phyloP scores from a whole-genome alignment of 208 protist genomes.

The Histomonas meleagridis region DNA sequence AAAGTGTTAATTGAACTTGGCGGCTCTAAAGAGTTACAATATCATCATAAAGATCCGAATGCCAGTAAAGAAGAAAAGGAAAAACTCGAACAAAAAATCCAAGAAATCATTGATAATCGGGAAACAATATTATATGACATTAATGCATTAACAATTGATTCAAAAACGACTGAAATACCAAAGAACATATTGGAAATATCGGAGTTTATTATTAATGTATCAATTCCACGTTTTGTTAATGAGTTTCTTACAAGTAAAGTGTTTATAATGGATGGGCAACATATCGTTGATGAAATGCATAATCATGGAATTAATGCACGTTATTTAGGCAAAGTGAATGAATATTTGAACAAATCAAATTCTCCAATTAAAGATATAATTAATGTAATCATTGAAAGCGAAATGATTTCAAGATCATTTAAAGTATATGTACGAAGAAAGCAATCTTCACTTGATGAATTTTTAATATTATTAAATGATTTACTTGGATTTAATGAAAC shows the following conservation, averaged over 20 bases:
- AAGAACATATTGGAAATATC: neutral
- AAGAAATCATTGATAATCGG: neutral
- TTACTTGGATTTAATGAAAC: neutral
- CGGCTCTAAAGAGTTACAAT: neutral
- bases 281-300: conserved; percentile 18
- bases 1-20: neutral
- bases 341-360: neutral
- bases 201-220: neutral
- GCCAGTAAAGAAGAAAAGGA: neutral
- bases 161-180: neutral
- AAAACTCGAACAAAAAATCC: neutral
- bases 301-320: neutral
- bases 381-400: neutral
- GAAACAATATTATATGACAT: neutral
- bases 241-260: neutral
- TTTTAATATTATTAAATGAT: neutral
- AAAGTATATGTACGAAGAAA: neutral
- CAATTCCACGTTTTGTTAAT: neutral
- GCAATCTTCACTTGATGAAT: neutral
- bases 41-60: neutral
- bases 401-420: neutral
- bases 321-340: neutral
- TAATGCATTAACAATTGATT: neutral
- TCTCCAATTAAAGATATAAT: no score
- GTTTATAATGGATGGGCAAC: neutral